These are phyloP conservation scores for Scheffersomyces stambukii DNA, from an alignment of 1,139 yeast species.

Conservation along the genomic window DNA sequence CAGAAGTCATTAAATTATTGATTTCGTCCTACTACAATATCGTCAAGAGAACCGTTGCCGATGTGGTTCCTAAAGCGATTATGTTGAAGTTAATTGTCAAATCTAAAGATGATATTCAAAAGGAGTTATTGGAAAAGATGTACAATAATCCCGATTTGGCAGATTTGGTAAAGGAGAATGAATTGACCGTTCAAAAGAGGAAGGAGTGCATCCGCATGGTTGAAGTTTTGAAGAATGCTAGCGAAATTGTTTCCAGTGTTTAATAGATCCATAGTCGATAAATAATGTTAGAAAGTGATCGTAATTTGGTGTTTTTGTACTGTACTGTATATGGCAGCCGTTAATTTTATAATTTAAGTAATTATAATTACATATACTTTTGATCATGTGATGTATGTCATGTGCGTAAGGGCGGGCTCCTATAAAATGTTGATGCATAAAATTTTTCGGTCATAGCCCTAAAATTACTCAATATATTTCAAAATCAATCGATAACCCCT, in stretches of 20 bases:
- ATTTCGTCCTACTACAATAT: constrained; percentile 87
- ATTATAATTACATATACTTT: too few relatives aligned
- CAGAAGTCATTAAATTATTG: constrained; percentile 90
- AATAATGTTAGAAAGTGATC: too few relatives aligned
- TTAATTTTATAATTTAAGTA: too few relatives aligned
- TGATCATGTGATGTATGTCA: too few relatives aligned
- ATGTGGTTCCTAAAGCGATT: constrained; percentile 90
- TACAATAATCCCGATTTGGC: constrained; percentile 74
- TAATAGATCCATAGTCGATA: constrained; percentile 18
- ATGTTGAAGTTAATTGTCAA: constrained; percentile 85
- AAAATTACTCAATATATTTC: too few relatives aligned
- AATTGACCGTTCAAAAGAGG: constrained; percentile 88
- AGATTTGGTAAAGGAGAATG: constrained; percentile 87
- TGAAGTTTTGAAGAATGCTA: constrained; percentile 81
- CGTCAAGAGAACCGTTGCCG: constrained; percentile 91
- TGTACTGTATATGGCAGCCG: too few relatives aligned
- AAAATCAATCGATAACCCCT: too few relatives aligned
- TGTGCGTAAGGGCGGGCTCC: too few relatives aligned
- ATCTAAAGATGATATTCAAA: constrained; percentile 86
- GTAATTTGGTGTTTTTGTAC: too few relatives aligned
- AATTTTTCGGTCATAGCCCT: too few relatives aligned
- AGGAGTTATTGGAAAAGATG: constrained; percentile 80
- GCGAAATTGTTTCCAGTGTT: constrained; percentile 87
- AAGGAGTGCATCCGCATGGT: constrained; percentile 95
- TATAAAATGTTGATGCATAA: too few relatives aligned